Evolutionary conservation across 1,284 basidiomycete species (phyloP).

Genomic region (Irpex sp.): DNA sequence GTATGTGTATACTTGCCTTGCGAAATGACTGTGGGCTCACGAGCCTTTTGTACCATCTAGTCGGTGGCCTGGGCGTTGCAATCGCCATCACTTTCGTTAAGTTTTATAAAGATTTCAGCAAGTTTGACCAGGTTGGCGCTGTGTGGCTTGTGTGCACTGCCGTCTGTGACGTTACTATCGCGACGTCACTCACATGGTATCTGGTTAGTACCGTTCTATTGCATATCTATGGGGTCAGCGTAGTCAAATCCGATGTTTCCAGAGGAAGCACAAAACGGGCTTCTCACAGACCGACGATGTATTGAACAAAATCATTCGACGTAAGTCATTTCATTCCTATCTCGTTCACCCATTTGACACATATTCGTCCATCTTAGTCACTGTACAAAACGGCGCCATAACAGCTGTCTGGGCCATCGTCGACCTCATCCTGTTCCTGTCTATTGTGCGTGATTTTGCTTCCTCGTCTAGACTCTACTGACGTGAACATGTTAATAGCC

Average conservation of each 20-base stretch:
- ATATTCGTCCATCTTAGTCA: slow-evolving; percentile 22
- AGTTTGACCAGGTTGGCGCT: slow-evolving; percentile 14
- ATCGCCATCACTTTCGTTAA: slow-evolving; percentile 15
- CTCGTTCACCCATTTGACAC: not conserved
- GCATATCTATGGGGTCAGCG: not conserved
- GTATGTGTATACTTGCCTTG: slow-evolving; percentile 8
- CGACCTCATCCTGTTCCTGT: slow-evolving; percentile 29
- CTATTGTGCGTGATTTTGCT: slow-evolving; percentile 17
- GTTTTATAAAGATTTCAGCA: slow-evolving; percentile 10
- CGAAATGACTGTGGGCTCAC: too few relatives aligned
- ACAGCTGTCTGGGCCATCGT: slow-evolving; percentile 32
- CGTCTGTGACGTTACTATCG: slow-evolving; percentile 13
- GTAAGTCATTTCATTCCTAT: slow-evolving; percentile 14
- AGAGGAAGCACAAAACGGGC: slow-evolving; percentile 25
- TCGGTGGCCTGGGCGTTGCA: slow-evolving; percentile 15
- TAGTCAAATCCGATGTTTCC: not conserved
- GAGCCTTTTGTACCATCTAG: slow-evolving; percentile 5
- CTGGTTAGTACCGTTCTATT: slow-evolving; percentile 8
- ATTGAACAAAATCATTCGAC: slow-evolving; percentile 29
- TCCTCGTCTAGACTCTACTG: not conserved
- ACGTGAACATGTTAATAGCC: not conserved
- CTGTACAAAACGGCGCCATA: slow-evolving; percentile 33
- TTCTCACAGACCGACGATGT: slow-evolving; percentile 29
- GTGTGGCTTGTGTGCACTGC: slow-evolving; percentile 16
- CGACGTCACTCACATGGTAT: slow-evolving; percentile 13